These are phyloP conservation scores for Helicocarpus griseus DNA, from an alignment of 2,329 filamentous ascomycete genomes.

Conservation along the genomic window DNA sequence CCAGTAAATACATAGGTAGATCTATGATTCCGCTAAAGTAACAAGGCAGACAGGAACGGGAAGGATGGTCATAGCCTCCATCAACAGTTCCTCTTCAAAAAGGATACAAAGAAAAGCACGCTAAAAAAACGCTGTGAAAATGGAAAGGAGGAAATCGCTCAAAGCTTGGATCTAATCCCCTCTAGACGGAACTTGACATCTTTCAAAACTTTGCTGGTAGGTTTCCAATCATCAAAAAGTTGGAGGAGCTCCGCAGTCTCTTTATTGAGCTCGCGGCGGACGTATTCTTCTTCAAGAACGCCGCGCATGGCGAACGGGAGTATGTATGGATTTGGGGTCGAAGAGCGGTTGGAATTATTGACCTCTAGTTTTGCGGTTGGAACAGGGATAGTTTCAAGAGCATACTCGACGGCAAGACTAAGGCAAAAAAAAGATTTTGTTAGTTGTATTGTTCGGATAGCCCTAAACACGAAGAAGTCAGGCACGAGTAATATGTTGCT, in stretches of 20 bases:
- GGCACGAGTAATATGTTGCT: conserved; percentile 18
- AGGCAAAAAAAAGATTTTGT: conserved; percentile 12
- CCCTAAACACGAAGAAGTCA: neutral
- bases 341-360: conserved; percentile 35
- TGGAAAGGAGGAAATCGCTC: conserved; percentile 5
- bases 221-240: conserved; percentile 92
- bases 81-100: neutral
- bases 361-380: conserved; percentile 41
- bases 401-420: conserved; percentile 60
- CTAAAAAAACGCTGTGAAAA: neutral
- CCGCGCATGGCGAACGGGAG: conserved; percentile 94
- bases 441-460: neutral
- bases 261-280: conserved; percentile 65
- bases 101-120: neutral
- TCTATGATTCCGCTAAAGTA: neutral
- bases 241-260: conserved; percentile 73
- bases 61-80: neutral
- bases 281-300: conserved; percentile 80
- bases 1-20: neutral
- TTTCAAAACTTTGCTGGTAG: conserved; percentile 78
- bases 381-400: conserved; percentile 59
- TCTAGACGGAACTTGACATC: conserved; percentile 94
- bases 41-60: neutral
- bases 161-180: conserved; percentile 77
- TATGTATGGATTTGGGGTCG: conserved; percentile 67